Base-by-base conservation (phyloP, 768 basidiomycete species). In the Kwoniella dendrophila region DNA sequence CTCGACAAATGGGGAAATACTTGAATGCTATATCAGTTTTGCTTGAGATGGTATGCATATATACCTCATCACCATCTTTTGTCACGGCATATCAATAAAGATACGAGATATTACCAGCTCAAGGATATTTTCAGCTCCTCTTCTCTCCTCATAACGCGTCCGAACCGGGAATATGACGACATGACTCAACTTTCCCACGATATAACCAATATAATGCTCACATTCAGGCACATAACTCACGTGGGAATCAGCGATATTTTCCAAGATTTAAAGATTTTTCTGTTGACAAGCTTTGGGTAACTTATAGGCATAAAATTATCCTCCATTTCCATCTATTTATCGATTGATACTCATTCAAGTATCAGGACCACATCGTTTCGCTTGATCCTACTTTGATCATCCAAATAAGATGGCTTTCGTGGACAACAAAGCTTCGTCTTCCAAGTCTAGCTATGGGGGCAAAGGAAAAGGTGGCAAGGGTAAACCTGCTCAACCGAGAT, bases 361-460 rank as follows among this genome's bases (percentile, higher is more conserved):
- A 36, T 16, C 34, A 8, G 34, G 8, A 36, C 8, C 34, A 7
- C 8, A 36, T 36, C 7, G 7, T 26, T 26, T 30, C n/a, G n/a
- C n/a, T n/a, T n/a, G n/a, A n/a, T n/a, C n/a, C n/a, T n/a, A n/a
- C n/a, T n/a, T n/a, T n/a, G n/a, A n/a, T n/a, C n/a, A n/a, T n/a
- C n/a, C n/a, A n/a, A n/a, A n/a, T n/a, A 50, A 33, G 7, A 62
- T 62, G 65, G 59, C 59, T 11, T 62, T 62, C 44, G 59, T 62
- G 4, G 56, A 62, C 12, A 55, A 49, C 44, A 51, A 54, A 33
- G 60, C 60, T 0, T 67, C 60, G 4, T 58, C 60, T 30, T 67
- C 59, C 6, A 57, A 47, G 26, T 7, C 53, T 5, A 43, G 20
- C 22, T 0, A 33, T 14, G 33, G 40, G 22, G 2, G 22, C 36